Evolutionary conservation across 1,284 basidiomycete species (phyloP).

Genomic region (Bjerkandera adusta): DNA sequence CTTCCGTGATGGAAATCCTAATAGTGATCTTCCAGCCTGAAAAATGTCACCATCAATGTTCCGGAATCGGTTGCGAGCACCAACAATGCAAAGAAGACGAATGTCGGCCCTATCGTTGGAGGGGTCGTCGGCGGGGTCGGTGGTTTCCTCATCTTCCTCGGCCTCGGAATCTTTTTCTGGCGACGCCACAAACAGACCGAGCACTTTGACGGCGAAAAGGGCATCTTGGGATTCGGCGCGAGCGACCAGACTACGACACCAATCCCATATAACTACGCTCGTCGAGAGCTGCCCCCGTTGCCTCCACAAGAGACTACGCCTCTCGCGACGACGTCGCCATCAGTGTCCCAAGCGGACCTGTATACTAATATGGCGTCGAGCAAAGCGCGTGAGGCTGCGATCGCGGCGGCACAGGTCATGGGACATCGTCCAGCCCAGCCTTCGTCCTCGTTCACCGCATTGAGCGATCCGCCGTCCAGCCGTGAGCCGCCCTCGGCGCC

Average conservation of each 20-base stretch:
- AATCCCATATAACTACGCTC: slow-evolving; percentile 2
- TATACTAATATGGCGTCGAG: too few relatives aligned
- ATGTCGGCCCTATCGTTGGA: slow-evolving; percentile 13
- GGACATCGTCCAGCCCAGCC: not conserved
- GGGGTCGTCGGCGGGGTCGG: slow-evolving; percentile 14
- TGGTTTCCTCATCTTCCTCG: slow-evolving; percentile 4
- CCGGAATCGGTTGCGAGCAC: not conserved
- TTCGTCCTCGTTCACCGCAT: slow-evolving; percentile 12
- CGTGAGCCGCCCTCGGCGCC: slow-evolving; percentile 18
- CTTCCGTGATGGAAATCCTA: too few relatives aligned
- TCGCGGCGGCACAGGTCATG: not conserved
- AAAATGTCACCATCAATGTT: slow-evolving; percentile 4
- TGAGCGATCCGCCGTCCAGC: slow-evolving; percentile 18
- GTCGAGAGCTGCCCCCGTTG: not conserved
- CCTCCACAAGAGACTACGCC: too few relatives aligned
- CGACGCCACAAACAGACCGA: not conserved
- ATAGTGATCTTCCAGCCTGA: too few relatives aligned
- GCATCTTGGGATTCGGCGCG: not conserved
- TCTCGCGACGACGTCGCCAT: too few relatives aligned
- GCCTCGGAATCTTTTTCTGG: slow-evolving; percentile 11
- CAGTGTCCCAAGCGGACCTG: too few relatives aligned
- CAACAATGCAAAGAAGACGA: not conserved
- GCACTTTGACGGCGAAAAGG: slow-evolving; percentile 5
- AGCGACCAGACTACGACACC: not conserved
- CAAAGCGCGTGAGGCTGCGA: not conserved